phyloP scores from a whole-genome alignment of 306 rosid genomes.

The Senna tora region DNA sequence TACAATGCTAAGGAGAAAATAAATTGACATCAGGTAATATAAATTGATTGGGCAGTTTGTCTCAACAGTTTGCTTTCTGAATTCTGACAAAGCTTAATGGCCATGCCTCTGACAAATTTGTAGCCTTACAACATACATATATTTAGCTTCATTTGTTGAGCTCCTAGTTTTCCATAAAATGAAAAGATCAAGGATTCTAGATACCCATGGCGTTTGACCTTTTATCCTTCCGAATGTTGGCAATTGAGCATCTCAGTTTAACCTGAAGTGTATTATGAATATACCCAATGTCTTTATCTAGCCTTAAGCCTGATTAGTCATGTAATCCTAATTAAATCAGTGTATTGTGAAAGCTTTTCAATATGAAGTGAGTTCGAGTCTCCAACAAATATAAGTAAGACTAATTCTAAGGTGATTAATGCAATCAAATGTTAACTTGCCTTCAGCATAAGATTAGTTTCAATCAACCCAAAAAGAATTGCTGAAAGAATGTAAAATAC shows the following conservation, averaged over 20 bases:
- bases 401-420: background rate
- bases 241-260: background rate
- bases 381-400: background rate
- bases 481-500: background rate
- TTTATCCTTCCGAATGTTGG: background rate
- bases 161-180: background rate
- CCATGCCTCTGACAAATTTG: background rate
- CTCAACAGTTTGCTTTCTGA: slow-evolving; percentile 2
- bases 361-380: background rate
- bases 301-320: background rate
- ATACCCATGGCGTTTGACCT: background rate
- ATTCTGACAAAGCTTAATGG: background rate
- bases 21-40: background rate
- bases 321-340: background rate
- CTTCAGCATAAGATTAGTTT: background rate
- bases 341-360: background rate
- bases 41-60: background rate
- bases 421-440: background rate
- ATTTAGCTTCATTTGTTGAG: background rate
- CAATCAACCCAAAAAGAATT: background rate
- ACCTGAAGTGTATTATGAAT: too few relatives aligned
- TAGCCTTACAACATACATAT: background rate
- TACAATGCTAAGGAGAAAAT: background rate
- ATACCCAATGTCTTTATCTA: background rate
- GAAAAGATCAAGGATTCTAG: too few relatives aligned